Evolutionary conservation across 768 basidiomycete genomes (phyloP).

Genomic region (Russula brevipes): DNA sequence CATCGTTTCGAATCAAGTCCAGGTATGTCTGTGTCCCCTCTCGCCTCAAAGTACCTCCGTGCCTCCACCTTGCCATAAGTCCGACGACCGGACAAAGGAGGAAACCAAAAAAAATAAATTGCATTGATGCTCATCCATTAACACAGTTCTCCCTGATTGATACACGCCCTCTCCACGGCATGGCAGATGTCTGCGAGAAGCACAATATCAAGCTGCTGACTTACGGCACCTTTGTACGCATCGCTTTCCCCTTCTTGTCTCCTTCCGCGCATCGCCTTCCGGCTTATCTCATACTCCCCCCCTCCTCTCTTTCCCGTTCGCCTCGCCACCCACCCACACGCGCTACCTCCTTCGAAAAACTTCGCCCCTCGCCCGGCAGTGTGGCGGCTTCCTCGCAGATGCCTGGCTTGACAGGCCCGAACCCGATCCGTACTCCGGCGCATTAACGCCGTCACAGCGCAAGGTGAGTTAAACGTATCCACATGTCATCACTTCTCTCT

Average conservation of each 20-base stretch:
- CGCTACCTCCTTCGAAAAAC: too few species aligned
- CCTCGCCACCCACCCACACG: too few species aligned
- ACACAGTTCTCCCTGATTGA: slow-evolving; percentile 77
- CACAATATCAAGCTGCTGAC: slow-evolving; percentile 72
- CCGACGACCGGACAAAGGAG: neutral
- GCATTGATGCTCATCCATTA: neutral
- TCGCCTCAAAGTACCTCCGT: neutral
- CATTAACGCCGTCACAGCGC: slow-evolving; percentile 75
- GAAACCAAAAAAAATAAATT: neutral
- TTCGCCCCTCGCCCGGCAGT: slow-evolving; percentile 40
- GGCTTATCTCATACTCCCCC: slow-evolving; percentile 16
- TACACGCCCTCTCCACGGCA: slow-evolving; percentile 66
- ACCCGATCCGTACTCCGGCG: slow-evolving; percentile 64
- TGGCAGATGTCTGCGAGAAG: slow-evolving; percentile 70
- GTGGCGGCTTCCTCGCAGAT: slow-evolving; percentile 78
- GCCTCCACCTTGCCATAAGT: neutral
- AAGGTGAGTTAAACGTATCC: slow-evolving; percentile 41
- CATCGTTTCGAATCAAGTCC: slow-evolving; percentile 80
- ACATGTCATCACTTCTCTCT: neutral
- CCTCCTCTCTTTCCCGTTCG: neutral
- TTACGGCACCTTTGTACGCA: slow-evolving; percentile 71
- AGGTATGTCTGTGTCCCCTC: slow-evolving; percentile 42
- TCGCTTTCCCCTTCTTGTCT: neutral
- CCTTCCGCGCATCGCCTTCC: slow-evolving; percentile 12
- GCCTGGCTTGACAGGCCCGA: slow-evolving; percentile 63